Evolutionary conservation across 352 stramenopile species (phyloP), one percentile per base, ranked within the genome.

Genomic region (Phytophthora europaea): DNA sequence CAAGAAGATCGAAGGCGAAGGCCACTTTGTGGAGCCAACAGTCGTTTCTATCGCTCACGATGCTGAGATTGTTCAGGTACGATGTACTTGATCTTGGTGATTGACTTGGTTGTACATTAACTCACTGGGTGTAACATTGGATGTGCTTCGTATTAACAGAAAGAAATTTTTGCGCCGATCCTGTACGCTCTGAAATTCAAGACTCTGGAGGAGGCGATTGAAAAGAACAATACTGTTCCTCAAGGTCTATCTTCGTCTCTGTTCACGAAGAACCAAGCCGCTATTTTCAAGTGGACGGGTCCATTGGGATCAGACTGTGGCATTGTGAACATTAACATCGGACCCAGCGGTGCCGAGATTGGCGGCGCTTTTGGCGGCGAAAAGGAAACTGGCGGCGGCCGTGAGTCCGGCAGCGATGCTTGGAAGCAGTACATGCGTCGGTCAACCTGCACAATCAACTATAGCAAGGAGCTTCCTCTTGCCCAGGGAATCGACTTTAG

Each of bases 391-490:
- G 94, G 94, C 20, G 91, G 93, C 10, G 94, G 94, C 54, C 89
- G 94, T 55, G 94, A 98, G 70, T 97, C 88, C 23, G 94, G 94
- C 58, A 97, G 88, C 62, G 94, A 98, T 59, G 79, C 92, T 15
- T 98, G 94, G 94, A 98, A 98, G 85, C 89, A 97, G 78, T 98
- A 98, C 90, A 98, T 98, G 92, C 91, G 94, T 34, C 91, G 94
- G n/a, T 97, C 88, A 20, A 98, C 94, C 59, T 98, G 92, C 81
- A 98, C 94, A 38, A 89, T 98, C 75, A 98, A 98, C 82, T 89
- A 98, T 79, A 96, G 92, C 77, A 95, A 98, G 75, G 87, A 94
- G 68, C 81, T 98, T 9, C 94, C 94, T 26, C 89, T 98, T 26
- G 94, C 94, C 0, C 94, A 98, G 74, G 94, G 94, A 64, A 98